Conservation (phyloP, 345 rosid species). For the Salix caprea region DNA sequence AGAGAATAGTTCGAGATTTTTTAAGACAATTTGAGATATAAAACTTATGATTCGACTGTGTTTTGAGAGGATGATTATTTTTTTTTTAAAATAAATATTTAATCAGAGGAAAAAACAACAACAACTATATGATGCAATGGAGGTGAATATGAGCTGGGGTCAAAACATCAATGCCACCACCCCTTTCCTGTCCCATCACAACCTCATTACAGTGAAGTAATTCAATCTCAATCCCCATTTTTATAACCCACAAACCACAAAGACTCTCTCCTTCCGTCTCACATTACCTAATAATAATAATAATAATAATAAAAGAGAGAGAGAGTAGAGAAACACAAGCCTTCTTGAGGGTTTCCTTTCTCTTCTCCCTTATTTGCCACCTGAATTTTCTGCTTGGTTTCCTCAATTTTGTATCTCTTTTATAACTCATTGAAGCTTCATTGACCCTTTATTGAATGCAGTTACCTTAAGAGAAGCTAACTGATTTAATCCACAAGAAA, state of each 20-base stretch:
- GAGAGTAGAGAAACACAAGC: conserved; percentile 3
- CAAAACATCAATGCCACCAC: background rate
- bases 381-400: conserved; percentile 32
- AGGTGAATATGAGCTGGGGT: conserved; percentile 11
- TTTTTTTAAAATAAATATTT: background rate
- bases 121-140: background rate
- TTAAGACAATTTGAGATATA: too few species aligned
- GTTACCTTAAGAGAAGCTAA: conserved; percentile 12
- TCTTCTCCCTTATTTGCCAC: conserved; percentile 4
- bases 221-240: background rate
- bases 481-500: conserved; percentile 11
- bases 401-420: conserved; percentile 7
- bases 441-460: conserved; percentile 27
- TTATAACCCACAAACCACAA: background rate
- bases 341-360: conserved; percentile 21
- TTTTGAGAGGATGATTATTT: background rate
- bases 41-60: rapidly evolving
- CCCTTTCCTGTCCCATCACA: background rate
- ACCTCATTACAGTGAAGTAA: conserved; percentile 6
- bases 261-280: background rate
- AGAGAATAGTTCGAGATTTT: too few species aligned
- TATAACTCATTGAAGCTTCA: conserved; percentile 11
- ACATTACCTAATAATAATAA: background rate
- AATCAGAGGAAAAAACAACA: background rate
- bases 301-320: background rate